Evolutionary conservation across 2,329 filamentous ascomycete genomes (phyloP).

Genomic region (Diaporthe citrichinensis): DNA sequence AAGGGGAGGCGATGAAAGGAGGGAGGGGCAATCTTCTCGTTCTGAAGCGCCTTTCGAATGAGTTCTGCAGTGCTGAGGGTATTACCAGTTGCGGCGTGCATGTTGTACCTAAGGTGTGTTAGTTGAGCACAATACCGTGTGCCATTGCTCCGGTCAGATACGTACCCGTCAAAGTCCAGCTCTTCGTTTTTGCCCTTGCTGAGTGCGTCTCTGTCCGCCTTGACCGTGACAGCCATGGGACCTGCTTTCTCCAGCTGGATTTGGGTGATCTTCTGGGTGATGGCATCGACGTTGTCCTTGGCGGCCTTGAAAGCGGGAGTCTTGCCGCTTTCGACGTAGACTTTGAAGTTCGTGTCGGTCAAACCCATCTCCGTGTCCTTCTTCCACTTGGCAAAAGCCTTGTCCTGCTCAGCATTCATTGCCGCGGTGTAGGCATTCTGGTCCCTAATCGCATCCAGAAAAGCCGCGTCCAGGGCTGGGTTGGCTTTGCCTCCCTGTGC

Average conservation of each 20-base stretch:
- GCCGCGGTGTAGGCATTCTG: background rate
- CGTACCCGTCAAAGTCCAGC: background rate
- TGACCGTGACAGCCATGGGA: background rate
- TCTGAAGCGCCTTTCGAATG: background rate
- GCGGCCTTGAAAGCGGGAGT: background rate
- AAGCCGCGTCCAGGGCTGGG: background rate
- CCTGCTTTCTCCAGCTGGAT: background rate
- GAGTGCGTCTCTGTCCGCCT: background rate
- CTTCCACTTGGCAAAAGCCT: background rate
- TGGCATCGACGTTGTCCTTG: background rate
- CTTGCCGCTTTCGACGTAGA: background rate
- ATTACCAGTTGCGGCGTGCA: background rate
- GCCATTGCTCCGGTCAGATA: background rate
- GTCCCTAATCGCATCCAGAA: background rate
- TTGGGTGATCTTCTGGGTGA: background rate
- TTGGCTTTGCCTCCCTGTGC: background rate
- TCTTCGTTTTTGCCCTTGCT: background rate
- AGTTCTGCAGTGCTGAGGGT: background rate
- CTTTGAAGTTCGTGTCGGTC: background rate
- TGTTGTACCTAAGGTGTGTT: background rate
- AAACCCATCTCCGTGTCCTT: background rate
- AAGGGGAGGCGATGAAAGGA: background rate
- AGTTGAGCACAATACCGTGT: background rate
- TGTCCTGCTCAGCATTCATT: background rate
- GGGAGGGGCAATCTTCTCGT: background rate